Conservation (phyloP, 129 eudicot genomes). For the Helianthus annuus region DNA sequence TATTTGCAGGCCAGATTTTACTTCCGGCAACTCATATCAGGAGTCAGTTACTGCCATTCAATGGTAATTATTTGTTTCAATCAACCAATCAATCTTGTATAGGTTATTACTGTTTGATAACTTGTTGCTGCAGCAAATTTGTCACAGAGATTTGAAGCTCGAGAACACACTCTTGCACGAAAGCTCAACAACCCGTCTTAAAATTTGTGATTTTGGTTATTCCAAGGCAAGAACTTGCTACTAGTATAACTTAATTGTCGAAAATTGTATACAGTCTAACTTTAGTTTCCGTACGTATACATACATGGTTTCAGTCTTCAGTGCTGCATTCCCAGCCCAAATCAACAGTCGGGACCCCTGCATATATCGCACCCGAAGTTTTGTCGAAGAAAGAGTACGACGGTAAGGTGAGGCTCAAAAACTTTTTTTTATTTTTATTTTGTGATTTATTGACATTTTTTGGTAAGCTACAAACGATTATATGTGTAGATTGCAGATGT, state of each 20-base stretch:
- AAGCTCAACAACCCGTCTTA: constrained; percentile 78
- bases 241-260: background rate
- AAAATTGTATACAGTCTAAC: background rate
- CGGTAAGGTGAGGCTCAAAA: constrained; percentile 64
- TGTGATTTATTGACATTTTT: background rate
- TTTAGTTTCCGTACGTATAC: background rate
- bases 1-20: constrained; percentile 72
- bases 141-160: constrained; percentile 93
- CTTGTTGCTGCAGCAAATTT: constrained; percentile 70
- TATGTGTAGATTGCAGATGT: constrained; percentile 78
- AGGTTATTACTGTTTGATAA: background rate
- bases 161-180: constrained; percentile 92
- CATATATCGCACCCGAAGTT: constrained; percentile 95
- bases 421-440: background rate
- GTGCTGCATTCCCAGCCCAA: constrained; percentile 95
- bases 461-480: constrained; percentile 19
- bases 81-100: too few species aligned
- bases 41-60: constrained; percentile 95
- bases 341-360: constrained; percentile 96
- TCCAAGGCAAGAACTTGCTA: constrained; percentile 59
- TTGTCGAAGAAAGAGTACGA: constrained; percentile 79
- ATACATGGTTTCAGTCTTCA: constrained; percentile 48
- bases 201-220: constrained; percentile 94
- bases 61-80: constrained; percentile 48
- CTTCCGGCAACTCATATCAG: constrained; percentile 88